These are phyloP conservation scores for Chlorella vulgaris DNA, from an alignment of 139 green algal species.

Conservation along the genomic window DNA sequence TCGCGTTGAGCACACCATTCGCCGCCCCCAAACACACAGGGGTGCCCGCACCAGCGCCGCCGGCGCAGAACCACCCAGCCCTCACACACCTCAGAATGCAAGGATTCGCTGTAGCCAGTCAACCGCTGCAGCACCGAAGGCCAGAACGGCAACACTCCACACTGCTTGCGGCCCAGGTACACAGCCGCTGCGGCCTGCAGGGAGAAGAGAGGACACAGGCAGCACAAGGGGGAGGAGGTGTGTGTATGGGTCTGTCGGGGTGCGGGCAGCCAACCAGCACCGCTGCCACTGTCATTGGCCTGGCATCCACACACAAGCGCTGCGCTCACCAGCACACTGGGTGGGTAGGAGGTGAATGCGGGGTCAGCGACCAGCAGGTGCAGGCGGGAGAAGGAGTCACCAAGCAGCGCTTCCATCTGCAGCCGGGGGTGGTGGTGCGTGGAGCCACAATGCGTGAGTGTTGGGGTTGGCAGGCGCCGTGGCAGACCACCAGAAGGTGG, in stretches of 20 bases:
- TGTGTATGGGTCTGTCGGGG: too few relatives aligned
- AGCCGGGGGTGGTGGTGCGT: background rate
- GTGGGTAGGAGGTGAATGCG: background rate
- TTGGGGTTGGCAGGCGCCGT: too few relatives aligned
- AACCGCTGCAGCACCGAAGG: constrained; percentile 57
- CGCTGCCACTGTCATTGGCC: too few relatives aligned
- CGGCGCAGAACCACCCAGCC: background rate
- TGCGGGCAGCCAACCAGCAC: too few relatives aligned
- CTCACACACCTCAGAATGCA: constrained; percentile 10
- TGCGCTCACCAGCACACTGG: constrained; percentile 11
- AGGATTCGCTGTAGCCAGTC: constrained; percentile 29
- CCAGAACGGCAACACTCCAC: constrained; percentile 64
- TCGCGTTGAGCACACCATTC: background rate
- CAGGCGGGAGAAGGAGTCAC: background rate
- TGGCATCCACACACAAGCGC: too few relatives aligned
- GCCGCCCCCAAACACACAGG: background rate
- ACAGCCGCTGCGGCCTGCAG: constrained; percentile 45
- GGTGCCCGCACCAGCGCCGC: background rate
- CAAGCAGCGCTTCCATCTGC: constrained; percentile 3
- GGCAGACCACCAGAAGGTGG: too few relatives aligned
- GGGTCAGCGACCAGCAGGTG: background rate
- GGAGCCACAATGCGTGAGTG: background rate
- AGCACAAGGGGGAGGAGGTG: too few relatives aligned
- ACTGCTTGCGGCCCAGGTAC: constrained; percentile 36
- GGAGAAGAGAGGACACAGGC: background rate